Conservation (phyloP, 148 eudicot species). For the Rhododendron ferrugineum region DNA sequence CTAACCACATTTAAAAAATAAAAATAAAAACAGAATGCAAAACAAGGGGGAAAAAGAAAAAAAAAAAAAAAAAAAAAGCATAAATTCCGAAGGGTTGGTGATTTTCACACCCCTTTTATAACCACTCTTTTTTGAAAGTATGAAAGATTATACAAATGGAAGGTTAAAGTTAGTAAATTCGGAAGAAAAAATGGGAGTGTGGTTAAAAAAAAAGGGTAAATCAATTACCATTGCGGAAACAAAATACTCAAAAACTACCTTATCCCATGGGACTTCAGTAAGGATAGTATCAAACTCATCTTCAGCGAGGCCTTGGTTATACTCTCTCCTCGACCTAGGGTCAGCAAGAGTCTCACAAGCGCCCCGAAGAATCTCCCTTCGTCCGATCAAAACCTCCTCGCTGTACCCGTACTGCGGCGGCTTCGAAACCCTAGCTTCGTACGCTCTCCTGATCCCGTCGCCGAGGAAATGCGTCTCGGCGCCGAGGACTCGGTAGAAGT, state of each 20-base stretch:
- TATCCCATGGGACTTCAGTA: constrained; percentile 86
- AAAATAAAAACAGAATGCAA: neutral
- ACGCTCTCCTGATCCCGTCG: constrained; percentile 81
- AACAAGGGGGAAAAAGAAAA: no score
- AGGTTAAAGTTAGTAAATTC: no score
- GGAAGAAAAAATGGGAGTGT: no score
- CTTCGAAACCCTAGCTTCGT: constrained; percentile 66
- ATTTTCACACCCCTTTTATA: no score
- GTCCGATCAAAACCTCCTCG: constrained; percentile 60
- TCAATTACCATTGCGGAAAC: neutral
- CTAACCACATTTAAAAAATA: neutral
- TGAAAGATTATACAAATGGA: no score
- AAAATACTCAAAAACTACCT: constrained; percentile 29
- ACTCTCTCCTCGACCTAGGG: constrained; percentile 66
- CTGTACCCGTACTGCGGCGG: constrained; percentile 85
- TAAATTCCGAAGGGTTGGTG: neutral
- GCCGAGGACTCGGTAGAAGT: constrained; percentile 74
- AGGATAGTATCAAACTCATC: constrained; percentile 63
- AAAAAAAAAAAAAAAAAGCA: neutral
- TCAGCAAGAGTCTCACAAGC: constrained; percentile 78
- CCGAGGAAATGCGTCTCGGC: constrained; percentile 82
- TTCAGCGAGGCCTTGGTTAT: constrained; percentile 77
- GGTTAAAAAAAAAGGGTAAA: no score
- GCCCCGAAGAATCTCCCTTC: constrained; percentile 85
- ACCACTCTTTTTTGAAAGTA: no score